Percentiles rank a stretch among this genome's conserved stretches.
Conservation (phyloP, 2,329 filamentous ascomycete species). For the Periconia sp. region DNA sequence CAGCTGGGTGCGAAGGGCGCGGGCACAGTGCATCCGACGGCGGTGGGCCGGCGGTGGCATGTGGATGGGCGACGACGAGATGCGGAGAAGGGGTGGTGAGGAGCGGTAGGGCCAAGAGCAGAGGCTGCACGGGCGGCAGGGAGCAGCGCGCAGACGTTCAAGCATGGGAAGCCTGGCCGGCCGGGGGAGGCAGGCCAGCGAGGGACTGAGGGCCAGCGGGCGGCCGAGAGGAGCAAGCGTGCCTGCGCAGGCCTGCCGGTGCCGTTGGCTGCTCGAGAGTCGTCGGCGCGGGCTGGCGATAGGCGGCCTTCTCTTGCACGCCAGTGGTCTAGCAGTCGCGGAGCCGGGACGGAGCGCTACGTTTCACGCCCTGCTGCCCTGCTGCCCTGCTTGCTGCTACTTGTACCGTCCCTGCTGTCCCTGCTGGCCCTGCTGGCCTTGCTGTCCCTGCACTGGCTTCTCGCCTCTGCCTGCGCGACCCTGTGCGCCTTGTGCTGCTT, state of each 20-base stretch:
- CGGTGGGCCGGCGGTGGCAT: conserved; percentile 5
- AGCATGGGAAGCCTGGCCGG: neutral
- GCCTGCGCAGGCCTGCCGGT: no score
- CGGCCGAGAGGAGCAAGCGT: no score
- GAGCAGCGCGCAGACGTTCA: neutral
- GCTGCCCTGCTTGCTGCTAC: conserved; percentile 7
- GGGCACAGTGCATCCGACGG: neutral
- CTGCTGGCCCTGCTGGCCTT: neutral
- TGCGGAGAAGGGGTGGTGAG: conserved; percentile 28
- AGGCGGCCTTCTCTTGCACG: conserved; percentile 8
- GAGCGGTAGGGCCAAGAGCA: conserved; percentile 21
- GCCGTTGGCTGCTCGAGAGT: no score
- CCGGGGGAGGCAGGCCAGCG: conserved; percentile 10
- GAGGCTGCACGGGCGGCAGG: no score
- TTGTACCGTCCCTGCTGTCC: neutral
- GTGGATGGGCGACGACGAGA: conserved; percentile 20
- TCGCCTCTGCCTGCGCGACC: no score
- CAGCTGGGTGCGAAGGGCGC: neutral
- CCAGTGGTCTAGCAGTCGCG: conserved; percentile 29
- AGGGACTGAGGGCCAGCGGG: conserved; percentile 1
- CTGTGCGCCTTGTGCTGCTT: no score
- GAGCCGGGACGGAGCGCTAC: conserved; percentile 42
- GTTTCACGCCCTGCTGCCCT: conserved; percentile 37
- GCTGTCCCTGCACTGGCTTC: no score
- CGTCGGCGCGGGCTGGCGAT: conserved; percentile 1